Conservation (phyloP, 352 stramenopile genomes). For the Aphanomyces invadans region DNA sequence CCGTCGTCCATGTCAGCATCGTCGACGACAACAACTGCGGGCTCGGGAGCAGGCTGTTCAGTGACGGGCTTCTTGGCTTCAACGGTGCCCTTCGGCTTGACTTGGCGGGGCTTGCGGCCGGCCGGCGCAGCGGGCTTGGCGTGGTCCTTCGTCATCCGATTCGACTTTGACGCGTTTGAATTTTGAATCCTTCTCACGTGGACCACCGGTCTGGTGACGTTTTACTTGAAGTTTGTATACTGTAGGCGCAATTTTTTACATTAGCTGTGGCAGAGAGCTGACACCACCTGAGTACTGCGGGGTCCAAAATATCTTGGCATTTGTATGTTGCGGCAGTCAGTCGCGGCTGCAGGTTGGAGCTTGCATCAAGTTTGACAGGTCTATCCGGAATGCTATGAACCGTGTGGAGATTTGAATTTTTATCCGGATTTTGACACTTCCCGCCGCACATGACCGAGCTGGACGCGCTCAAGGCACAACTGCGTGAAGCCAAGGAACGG, state of each 20-base stretch:
- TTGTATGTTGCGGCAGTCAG: constrained; percentile 9
- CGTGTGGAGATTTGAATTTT: neutral
- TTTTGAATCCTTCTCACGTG: constrained; percentile 9
- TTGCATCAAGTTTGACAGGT: constrained; percentile 6
- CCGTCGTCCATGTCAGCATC: neutral
- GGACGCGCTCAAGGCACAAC: constrained; percentile 19
- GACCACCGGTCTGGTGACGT: neutral
- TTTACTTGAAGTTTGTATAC: constrained; percentile 9
- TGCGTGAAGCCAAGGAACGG: constrained; percentile 16
- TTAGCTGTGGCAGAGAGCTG: neutral
- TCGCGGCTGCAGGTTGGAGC: neutral
- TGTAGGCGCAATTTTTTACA: neutral
- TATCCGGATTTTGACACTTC: constrained; percentile 17
- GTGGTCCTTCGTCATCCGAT: neutral
- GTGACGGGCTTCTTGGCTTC: constrained; percentile 1
- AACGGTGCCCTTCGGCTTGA: neutral
- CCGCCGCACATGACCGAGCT: constrained; percentile 6
- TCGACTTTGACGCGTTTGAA: too few relatives aligned
- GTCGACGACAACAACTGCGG: neutral
- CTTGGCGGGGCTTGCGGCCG: neutral
- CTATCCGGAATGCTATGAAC: neutral
- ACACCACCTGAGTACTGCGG: neutral
- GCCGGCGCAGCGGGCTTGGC: neutral
- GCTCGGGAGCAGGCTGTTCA: neutral
- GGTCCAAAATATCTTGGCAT: neutral